phyloP scores from a whole-genome alignment of 192 early-diverging fungal species.

The Backusella macrospora region DNA sequence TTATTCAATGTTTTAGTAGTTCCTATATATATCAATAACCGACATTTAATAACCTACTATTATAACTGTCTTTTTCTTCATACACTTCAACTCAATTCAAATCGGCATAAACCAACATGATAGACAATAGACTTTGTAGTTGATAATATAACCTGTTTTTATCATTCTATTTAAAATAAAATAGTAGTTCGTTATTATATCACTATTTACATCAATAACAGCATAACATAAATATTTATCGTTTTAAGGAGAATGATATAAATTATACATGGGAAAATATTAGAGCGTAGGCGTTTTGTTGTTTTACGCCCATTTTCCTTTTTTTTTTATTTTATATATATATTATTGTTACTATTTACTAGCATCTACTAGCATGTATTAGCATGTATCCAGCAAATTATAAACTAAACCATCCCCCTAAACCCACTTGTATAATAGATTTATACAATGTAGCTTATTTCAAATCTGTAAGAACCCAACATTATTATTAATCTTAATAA shows the following conservation, averaged over 20 bases:
- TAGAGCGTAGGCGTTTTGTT: neutral
- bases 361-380: neutral
- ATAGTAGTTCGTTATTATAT: too few species aligned
- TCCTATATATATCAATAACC: neutral
- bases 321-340: neutral
- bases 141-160: too few species aligned
- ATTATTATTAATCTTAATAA: neutral
- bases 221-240: slow-evolving; percentile 6
- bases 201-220: too few species aligned
- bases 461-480: neutral
- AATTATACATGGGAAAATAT: slow-evolving; percentile 2
- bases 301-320: neutral
- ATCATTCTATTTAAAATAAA: too few species aligned
- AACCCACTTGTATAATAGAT: neutral
- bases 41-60: neutral
- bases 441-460: neutral
- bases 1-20: too few species aligned
- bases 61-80: neutral
- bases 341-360: neutral
- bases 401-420: neutral
- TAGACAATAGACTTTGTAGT: too few species aligned
- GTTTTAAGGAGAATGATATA: slow-evolving; percentile 6
- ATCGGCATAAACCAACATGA: too few species aligned
- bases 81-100: too few species aligned
- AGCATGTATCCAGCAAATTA: neutral